Conservation (phyloP, 139 green algal genomes). For the Coccomyxa sp. region DNA sequence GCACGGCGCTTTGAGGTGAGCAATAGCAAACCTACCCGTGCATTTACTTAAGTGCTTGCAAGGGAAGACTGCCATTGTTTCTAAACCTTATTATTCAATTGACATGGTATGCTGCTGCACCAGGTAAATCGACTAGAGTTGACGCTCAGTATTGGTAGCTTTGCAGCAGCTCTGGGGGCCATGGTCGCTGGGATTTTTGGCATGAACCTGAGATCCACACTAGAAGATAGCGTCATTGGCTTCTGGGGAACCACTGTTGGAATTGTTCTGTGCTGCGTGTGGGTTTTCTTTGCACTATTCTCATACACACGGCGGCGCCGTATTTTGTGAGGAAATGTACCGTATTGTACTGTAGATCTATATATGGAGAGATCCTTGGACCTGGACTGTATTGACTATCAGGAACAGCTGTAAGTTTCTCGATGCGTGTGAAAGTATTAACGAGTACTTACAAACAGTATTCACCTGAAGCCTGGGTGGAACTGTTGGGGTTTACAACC, state of each 20-base stretch:
- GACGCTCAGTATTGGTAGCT: conserved; percentile 82
- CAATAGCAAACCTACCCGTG: not conserved
- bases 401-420: too few relatives aligned
- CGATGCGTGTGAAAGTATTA: too few relatives aligned
- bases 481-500: too few relatives aligned
- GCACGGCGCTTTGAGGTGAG: conserved; percentile 67
- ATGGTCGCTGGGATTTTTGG: conserved; percentile 89
- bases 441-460: too few relatives aligned
- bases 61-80: too few relatives aligned
- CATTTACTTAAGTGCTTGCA: not conserved
- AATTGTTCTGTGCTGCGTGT: conserved; percentile 71
- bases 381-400: too few relatives aligned
- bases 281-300: conserved; percentile 68
- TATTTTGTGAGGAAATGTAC: conserved; percentile 58
- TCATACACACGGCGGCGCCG: conserved; percentile 68
- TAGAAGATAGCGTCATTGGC: conserved; percentile 75
- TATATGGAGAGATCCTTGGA: too few relatives aligned
- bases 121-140: conserved; percentile 90
- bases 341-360: too few relatives aligned
- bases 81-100: too few relatives aligned
- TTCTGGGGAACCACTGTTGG: conserved; percentile 77
- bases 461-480: too few relatives aligned
- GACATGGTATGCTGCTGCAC: not conserved
- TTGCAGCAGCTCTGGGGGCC: conserved; percentile 82
- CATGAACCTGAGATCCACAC: conserved; percentile 76